These are phyloP conservation scores for Lachnellula suecica DNA, from an alignment of 2,329 filamentous ascomycete species.

Conservation along the genomic window DNA sequence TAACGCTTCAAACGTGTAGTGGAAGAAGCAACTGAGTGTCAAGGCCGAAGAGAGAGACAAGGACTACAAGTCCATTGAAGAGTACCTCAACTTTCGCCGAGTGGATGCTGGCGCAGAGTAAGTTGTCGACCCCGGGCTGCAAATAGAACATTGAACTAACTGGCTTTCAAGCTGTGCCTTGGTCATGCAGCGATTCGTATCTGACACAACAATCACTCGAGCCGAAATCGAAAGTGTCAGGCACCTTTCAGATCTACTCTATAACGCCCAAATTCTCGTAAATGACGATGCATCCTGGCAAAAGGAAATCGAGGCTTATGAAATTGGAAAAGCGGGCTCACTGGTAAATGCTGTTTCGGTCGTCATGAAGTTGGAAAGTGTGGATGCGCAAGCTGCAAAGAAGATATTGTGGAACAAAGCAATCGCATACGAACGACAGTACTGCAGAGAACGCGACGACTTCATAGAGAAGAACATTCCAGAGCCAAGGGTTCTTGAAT, in stretches of 20 bases:
- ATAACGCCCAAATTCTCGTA: not conserved
- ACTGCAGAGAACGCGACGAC: not conserved
- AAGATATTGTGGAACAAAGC: not conserved
- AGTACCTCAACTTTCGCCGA: not conserved
- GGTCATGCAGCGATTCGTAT: constrained; percentile 1
- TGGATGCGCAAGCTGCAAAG: not conserved
- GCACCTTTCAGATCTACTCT: not conserved
- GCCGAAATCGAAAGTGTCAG: not conserved
- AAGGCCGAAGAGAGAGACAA: not conserved
- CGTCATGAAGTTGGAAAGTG: not conserved
- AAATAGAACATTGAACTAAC: not conserved
- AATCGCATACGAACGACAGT: not conserved
- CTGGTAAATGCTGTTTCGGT: constrained; percentile 3
- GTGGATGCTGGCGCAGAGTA: constrained; percentile 1
- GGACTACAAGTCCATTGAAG: constrained; percentile 1
- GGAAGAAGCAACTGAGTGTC: not conserved
- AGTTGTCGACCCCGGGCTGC: not conserved
- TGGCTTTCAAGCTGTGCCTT: not conserved
- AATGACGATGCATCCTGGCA: constrained; percentile 1
- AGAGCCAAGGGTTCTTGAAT: not conserved
- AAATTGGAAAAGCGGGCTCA: not conserved
- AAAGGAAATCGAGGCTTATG: constrained; percentile 1
- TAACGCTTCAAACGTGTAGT: no score
- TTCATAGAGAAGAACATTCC: not conserved
- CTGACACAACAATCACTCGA: constrained; percentile 1